These are phyloP conservation scores for Pseudozyma sp. DNA, from an alignment of 1,284 basidiomycete species.

Conservation along the genomic window DNA sequence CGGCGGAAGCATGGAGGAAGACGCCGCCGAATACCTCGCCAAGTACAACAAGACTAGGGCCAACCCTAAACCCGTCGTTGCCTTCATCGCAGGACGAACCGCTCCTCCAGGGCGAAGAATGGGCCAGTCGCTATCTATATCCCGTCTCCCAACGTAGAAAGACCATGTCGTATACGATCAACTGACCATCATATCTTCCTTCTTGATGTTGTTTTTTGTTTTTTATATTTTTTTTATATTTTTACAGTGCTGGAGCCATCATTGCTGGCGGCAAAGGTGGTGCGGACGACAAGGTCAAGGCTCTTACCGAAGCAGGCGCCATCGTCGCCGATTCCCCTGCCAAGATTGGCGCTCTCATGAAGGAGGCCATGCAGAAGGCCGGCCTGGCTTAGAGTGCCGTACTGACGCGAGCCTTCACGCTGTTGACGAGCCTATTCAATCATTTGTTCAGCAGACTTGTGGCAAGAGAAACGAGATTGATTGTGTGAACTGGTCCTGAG, in stretches of 20 bases:
- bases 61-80: slow-evolving; percentile 94
- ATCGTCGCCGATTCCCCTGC: slow-evolving; percentile 93
- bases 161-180: not conserved
- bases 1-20: slow-evolving; percentile 99
- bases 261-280: slow-evolving; percentile 98
- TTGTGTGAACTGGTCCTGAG: not conserved
- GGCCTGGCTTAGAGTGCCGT: slow-evolving; percentile 47
- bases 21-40: slow-evolving; percentile 95
- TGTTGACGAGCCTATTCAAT: no score
- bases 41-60: slow-evolving; percentile 88
- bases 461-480: no score
- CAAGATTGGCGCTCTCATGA: slow-evolving; percentile 67
- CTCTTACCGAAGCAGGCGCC: slow-evolving; percentile 91
- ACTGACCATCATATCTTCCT: not conserved
- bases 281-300: slow-evolving; percentile 93
- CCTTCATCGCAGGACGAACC: slow-evolving; percentile 94
- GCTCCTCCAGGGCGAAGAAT: slow-evolving; percentile 97
- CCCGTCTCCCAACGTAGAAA: no score
- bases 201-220: slow-evolving; percentile 1
- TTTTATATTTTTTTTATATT: not conserved
- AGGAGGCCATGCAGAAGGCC: slow-evolving; percentile 64
- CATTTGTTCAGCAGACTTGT: no score
- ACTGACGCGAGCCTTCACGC: not conserved
- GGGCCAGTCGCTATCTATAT: slow-evolving; percentile 74
- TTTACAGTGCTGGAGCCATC: slow-evolving; percentile 77